These are phyloP conservation scores for Tuber microsphaerosporum DNA, from an alignment of 495 filamentous ascomycete species.

Conservation along the genomic window DNA sequence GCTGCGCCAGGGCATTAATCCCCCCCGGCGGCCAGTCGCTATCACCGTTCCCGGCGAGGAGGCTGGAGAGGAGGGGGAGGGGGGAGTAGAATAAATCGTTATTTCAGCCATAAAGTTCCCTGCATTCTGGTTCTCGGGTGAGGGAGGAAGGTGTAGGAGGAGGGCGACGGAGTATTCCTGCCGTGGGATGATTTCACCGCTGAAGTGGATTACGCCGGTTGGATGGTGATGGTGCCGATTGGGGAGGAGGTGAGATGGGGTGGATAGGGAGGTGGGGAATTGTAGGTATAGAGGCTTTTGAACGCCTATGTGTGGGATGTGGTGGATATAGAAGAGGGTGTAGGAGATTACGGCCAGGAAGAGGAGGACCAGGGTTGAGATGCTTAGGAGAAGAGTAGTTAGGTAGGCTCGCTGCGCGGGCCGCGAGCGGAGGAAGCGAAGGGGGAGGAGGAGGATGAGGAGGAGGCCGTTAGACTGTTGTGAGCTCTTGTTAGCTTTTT, in stretches of 20 bases:
- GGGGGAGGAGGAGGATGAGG: conserved; percentile 25
- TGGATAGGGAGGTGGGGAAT: conserved; percentile 13
- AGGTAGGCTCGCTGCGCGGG: conserved; percentile 65
- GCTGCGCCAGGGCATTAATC: conserved; percentile 60
- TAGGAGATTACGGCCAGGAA: conserved; percentile 48
- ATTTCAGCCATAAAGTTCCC: conserved; percentile 95
- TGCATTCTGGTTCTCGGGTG: conserved; percentile 51
- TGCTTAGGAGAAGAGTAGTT: conserved; percentile 71
- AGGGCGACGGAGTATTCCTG: conserved; percentile 61
- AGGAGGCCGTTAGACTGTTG: conserved; percentile 36
- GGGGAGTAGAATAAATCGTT: conserved; percentile 49
- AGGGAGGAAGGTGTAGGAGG: conserved; percentile 55
- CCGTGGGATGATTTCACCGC: conserved; percentile 44
- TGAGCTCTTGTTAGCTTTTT: conserved; percentile 25
- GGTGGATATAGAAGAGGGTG: conserved; percentile 69
- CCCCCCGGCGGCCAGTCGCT: conserved; percentile 51
- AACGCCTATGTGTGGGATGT: conserved; percentile 62
- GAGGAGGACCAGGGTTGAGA: conserved; percentile 38
- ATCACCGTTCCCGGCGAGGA: conserved; percentile 25
- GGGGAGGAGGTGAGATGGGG: neutral
- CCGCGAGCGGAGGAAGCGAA: conserved; percentile 47
- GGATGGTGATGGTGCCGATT: conserved; percentile 3
- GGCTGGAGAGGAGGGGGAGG: conserved; percentile 12
- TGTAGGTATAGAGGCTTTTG: conserved; percentile 15
- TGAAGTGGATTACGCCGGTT: conserved; percentile 11